Conservation (phyloP, 306 rosid species). For the Gynostemma pentaphyllum region DNA sequence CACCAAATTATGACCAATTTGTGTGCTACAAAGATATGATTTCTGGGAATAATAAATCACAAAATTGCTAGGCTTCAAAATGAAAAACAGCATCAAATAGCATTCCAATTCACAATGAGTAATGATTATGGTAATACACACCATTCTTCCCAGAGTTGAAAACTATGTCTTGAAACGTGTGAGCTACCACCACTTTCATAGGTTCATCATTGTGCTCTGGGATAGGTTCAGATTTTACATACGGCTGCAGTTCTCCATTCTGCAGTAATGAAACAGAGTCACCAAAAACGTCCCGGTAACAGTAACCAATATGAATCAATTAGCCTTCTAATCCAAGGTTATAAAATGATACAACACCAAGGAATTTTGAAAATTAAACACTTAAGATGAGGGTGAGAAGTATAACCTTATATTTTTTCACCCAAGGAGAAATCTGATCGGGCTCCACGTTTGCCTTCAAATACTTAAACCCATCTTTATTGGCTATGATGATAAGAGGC, state of each 20-base stretch:
- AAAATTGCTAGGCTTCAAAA: not conserved
- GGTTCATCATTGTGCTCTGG: conserved; percentile 80
- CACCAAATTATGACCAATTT: not conserved
- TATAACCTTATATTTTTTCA: conserved; percentile 78
- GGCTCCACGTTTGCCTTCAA: conserved; percentile 61
- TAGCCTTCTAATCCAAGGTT: not conserved
- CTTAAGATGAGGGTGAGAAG: conserved; percentile 5
- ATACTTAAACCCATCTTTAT: conserved; percentile 44
- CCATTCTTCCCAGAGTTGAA: conserved; percentile 81
- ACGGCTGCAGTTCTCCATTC: conserved; percentile 59
- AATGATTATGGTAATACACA: conserved; percentile 9
- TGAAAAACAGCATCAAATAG: not conserved
- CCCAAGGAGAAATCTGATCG: conserved; percentile 58
- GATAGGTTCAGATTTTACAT: conserved; percentile 63
- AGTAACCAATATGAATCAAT: not conserved
- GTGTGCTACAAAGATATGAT: too few relatives aligned
- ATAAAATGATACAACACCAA: not conserved
- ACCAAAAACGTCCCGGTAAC: not conserved
- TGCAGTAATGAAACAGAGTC: conserved; percentile 24
- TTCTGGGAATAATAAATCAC: too few relatives aligned
- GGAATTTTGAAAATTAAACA: not conserved
- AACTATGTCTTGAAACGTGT: conserved; percentile 53
- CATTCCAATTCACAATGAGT: not conserved
- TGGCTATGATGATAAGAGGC: conserved; percentile 61
- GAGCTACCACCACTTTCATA: conserved; percentile 74